phyloP scores from a whole-genome alignment of 1,284 basidiomycete genomes.

The Termitomyces sp. region DNA sequence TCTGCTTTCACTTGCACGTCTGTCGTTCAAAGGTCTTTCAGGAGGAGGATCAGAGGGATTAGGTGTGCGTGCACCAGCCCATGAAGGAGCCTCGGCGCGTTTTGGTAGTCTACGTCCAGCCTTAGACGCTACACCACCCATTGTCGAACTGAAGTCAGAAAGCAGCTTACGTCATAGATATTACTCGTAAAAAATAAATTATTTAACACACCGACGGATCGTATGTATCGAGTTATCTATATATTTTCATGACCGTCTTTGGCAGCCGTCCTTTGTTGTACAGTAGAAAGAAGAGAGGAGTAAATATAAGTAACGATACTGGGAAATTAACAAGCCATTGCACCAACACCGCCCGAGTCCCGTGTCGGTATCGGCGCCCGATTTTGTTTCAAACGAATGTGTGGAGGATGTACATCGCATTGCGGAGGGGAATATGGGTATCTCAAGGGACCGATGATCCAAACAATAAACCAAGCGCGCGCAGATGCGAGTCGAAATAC shows the following conservation, averaged over 20 bases:
- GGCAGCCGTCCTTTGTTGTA: conserved; percentile 39
- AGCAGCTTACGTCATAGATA: conserved; percentile 17
- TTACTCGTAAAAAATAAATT: conserved; percentile 7
- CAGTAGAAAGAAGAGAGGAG: conserved; percentile 22
- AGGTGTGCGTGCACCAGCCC: conserved; percentile 49
- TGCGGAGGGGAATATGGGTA: conserved; percentile 25
- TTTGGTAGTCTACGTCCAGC: conserved; percentile 59
- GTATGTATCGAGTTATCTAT: conserved; percentile 25
- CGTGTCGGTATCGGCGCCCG: conserved; percentile 16
- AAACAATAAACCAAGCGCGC: conserved; percentile 27
- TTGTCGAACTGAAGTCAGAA: conserved; percentile 23
- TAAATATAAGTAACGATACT: conserved; percentile 17
- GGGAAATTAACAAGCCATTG: conserved; percentile 24
- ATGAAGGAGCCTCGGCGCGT: conserved; percentile 39
- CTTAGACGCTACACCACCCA: conserved; percentile 74
- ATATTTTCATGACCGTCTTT: conserved; percentile 28
- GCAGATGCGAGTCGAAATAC: conserved; percentile 15
- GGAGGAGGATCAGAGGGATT: conserved; percentile 18
- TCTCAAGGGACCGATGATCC: conserved; percentile 24
- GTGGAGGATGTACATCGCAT: conserved; percentile 28
- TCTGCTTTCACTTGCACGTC: conserved; percentile 48
- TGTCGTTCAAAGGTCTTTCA: conserved; percentile 21
- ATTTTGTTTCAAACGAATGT: conserved; percentile 29
- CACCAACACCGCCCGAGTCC: conserved; percentile 21
- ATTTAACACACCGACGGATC: conserved; percentile 3